Percentiles rank a stretch among this genome's conserved stretches.
phyloP scores from a whole-genome alignment of 768 basidiomycete species.

The Podaxis rugospora region DNA sequence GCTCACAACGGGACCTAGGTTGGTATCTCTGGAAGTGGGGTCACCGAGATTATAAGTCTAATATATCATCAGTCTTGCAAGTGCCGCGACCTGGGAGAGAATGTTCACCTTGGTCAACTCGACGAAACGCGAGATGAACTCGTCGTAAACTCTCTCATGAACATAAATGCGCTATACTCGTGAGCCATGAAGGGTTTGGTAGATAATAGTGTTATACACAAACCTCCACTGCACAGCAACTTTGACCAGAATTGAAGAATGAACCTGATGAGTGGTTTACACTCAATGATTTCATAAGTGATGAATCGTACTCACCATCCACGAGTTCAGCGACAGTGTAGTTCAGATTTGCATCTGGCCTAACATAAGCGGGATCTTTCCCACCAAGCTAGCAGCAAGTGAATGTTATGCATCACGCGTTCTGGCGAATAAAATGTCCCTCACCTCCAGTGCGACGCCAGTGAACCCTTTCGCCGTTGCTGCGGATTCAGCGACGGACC shows the following conservation, averaged over 20 bases:
- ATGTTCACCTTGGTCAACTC: slow-evolving; percentile 62
- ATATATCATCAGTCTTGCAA: not conserved
- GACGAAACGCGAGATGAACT: slow-evolving; percentile 71
- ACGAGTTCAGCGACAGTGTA: slow-evolving; percentile 85
- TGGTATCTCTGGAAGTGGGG: slow-evolving; percentile 68
- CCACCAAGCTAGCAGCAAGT: slow-evolving; percentile 72
- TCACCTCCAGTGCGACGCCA: slow-evolving; percentile 80
- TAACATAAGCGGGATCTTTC: slow-evolving; percentile 96
- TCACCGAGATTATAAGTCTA: slow-evolving; percentile 86
- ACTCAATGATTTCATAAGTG: not conserved
- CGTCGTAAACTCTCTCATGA: slow-evolving; percentile 76
- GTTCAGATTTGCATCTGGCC: slow-evolving; percentile 77
- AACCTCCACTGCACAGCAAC: slow-evolving; percentile 92
- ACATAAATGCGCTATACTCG: slow-evolving; percentile 81
- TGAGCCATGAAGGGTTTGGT: not conserved
- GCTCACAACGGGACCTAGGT: slow-evolving; percentile 91
- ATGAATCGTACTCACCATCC: slow-evolving; percentile 57
- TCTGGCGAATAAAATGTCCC: slow-evolving; percentile 2
- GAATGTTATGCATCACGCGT: not conserved
- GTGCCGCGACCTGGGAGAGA: not conserved
- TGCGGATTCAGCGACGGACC: slow-evolving; percentile 68
- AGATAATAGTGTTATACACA: slow-evolving; percentile 9
- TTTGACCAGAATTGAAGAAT: slow-evolving; percentile 97
- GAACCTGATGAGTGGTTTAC: slow-evolving; percentile 48
- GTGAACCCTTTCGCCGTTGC: slow-evolving; percentile 69